Percentiles rank a stretch among this genome's conserved stretches.
Conservation (phyloP, 345 rosid genomes). For the Geranium rotundifolium region DNA sequence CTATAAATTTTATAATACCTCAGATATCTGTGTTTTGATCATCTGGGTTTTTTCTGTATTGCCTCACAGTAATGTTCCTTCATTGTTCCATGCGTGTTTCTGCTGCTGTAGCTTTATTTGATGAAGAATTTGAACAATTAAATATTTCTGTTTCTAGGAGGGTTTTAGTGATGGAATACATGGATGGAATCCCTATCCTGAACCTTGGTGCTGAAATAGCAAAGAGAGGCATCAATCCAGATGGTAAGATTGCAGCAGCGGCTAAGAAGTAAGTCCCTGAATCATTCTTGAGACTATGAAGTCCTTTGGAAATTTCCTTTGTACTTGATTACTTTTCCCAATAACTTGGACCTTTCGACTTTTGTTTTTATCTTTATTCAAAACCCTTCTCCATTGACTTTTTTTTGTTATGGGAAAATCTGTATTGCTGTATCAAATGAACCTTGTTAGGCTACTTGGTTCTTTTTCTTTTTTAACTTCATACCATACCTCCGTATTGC, state of each 20-base stretch:
- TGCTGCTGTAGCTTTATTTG: conserved; percentile 4
- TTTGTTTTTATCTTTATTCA: too few species aligned
- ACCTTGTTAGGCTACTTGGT: neutral
- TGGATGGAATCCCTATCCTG: conserved; percentile 81
- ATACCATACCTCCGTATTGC: neutral
- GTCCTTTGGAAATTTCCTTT: conserved; percentile 5
- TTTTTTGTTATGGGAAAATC: too few species aligned
- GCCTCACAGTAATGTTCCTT: neutral
- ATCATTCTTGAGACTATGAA: conserved; percentile 31
- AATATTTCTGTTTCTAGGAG: conserved; percentile 32
- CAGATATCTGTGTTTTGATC: neutral
- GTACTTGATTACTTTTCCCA: too few species aligned
- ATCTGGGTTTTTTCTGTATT: neutral
- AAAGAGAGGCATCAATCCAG: conserved; percentile 82
- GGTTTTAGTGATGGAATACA: conserved; percentile 82
- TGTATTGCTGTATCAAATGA: too few species aligned
- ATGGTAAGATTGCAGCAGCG: conserved; percentile 67
- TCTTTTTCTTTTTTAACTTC: neutral
- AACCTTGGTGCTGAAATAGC: conserved; percentile 83
- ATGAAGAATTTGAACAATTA: neutral
- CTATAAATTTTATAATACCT: too few species aligned
- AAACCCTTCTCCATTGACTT: too few species aligned
- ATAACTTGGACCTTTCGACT: too few species aligned
- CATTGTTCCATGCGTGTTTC: conserved; percentile 2
- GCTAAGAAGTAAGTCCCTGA: conserved; percentile 85